phyloP scores from a whole-genome alignment of 805 yeast genomes.

The Priceomyces castillae region DNA sequence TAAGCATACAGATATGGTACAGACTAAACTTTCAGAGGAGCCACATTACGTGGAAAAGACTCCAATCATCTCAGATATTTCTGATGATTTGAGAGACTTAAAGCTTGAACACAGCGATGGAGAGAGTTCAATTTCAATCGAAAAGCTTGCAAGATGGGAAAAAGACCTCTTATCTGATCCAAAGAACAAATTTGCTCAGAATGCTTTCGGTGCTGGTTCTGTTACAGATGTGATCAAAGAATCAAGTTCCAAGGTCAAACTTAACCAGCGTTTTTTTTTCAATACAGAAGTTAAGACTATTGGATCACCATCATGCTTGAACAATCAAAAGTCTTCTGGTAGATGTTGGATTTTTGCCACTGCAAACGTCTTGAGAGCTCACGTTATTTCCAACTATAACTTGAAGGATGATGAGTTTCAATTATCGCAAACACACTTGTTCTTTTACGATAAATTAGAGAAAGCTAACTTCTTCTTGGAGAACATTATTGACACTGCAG shows the following conservation, averaged over 20 bases:
- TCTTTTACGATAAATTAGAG: conserved; percentile 84
- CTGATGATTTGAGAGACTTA: conserved; percentile 14
- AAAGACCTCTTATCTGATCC: conserved; percentile 41
- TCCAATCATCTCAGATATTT: not conserved
- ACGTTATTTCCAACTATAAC: conserved; percentile 59
- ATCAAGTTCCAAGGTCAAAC: conserved; percentile 18
- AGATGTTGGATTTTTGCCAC: conserved; percentile 91
- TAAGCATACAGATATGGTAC: not conserved
- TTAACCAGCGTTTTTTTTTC: conserved; percentile 32
- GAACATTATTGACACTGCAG: conserved; percentile 66
- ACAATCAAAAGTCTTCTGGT: conserved; percentile 72
- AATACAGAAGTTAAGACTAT: conserved; percentile 34
- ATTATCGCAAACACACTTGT: conserved; percentile 73
- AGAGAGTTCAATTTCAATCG: conserved; percentile 25
- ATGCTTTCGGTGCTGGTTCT: conserved; percentile 50
- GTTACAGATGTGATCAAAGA: conserved; percentile 43
- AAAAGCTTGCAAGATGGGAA: conserved; percentile 45
- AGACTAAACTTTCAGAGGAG: not conserved
- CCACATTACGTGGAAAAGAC: not conserved
- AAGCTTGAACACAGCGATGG: conserved; percentile 9
- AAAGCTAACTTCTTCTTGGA: conserved; percentile 79
- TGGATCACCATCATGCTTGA: conserved; percentile 34
- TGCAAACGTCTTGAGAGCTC: conserved; percentile 66
- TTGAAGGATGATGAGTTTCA: conserved; percentile 55
- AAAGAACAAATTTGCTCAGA: conserved; percentile 52